phyloP scores from a whole-genome alignment of 805 yeast species.

The Nakazawaea wyomingensis region DNA sequence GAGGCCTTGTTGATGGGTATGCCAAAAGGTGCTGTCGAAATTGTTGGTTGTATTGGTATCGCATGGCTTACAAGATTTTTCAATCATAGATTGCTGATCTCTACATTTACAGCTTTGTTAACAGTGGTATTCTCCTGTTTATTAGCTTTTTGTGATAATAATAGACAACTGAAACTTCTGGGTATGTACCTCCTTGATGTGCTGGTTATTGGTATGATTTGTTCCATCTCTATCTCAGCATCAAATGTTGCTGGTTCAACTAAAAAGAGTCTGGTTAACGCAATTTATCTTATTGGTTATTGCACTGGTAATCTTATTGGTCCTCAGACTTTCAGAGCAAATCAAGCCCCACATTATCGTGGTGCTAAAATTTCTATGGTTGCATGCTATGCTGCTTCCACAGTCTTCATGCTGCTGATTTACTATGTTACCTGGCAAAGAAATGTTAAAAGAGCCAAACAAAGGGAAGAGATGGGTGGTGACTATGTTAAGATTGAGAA shows the following conservation, averaged over 20 bases:
- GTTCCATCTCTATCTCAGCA: constrained; percentile 26
- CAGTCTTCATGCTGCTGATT: constrained; percentile 28
- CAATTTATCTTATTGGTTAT: constrained; percentile 52
- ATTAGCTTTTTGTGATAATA: constrained; percentile 21
- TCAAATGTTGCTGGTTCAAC: constrained; percentile 60
- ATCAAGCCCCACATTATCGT: constrained; percentile 51
- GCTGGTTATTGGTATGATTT: constrained; percentile 25
- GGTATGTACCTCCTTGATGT: constrained; percentile 15
- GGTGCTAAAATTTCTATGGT: constrained; percentile 52
- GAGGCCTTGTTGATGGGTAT: constrained; percentile 29
- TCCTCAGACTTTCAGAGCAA: constrained; percentile 58
- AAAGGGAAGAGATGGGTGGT: constrained; percentile 21
- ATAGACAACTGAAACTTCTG: constrained; percentile 15
- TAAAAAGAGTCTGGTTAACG: constrained; percentile 51
- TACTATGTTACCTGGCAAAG: constrained; percentile 27
- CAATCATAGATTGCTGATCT: constrained; percentile 28
- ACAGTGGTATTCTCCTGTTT: constrained; percentile 23
- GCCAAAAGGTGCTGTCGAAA: constrained; percentile 33
- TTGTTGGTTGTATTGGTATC: constrained; percentile 19
- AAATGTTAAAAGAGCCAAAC: constrained; percentile 37
- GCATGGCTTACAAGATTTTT: constrained; percentile 19
- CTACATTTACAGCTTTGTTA: constrained; percentile 21
- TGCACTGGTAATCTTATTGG: constrained; percentile 65
- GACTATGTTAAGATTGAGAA: constrained; percentile 25
- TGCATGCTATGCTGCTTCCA: constrained; percentile 39